Conservation (phyloP, 2,329 filamentous ascomycete species). For the Fusarium secorum region DNA sequence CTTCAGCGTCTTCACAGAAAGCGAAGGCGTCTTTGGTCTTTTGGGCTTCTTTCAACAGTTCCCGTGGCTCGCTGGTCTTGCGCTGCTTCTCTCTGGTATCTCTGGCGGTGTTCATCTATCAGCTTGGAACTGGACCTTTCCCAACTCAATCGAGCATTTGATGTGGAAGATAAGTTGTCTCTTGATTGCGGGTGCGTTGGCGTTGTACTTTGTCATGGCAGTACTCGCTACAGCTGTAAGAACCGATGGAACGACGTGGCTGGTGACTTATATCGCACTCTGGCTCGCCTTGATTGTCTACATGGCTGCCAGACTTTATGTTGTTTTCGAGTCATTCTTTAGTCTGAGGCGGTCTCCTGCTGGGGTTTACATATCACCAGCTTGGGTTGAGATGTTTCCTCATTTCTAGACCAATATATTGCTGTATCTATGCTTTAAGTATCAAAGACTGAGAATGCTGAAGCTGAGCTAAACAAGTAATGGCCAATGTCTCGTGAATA, state of each 20-base stretch:
- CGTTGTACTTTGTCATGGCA: not conserved
- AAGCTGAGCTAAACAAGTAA: not conserved
- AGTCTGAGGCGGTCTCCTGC: not conserved
- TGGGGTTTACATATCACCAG: not conserved
- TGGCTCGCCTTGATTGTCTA: not conserved
- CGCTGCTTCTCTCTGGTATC: not conserved
- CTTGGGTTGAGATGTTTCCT: not conserved
- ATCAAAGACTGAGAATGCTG: not conserved
- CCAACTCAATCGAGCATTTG: not conserved
- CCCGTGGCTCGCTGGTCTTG: slow-evolving; percentile 3
- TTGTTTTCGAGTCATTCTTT: slow-evolving; percentile 1
- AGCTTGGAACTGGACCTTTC: slow-evolving; percentile 4
- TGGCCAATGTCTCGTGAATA: not conserved
- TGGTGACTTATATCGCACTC: not conserved
- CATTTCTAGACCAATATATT: not conserved
- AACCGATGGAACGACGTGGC: not conserved
- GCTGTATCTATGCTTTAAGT: too few relatives aligned
- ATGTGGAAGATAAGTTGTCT: not conserved
- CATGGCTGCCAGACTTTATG: not conserved
- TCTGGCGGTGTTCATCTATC: not conserved
- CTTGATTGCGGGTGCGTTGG: not conserved
- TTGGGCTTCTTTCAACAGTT: slow-evolving; percentile 2
- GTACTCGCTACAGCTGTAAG: not conserved
- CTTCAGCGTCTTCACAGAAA: slow-evolving; percentile 6
- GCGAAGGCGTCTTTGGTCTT: not conserved